Base-by-base conservation (phyloP, 257 asterid species). In the Leptodermis oblonga region DNA sequence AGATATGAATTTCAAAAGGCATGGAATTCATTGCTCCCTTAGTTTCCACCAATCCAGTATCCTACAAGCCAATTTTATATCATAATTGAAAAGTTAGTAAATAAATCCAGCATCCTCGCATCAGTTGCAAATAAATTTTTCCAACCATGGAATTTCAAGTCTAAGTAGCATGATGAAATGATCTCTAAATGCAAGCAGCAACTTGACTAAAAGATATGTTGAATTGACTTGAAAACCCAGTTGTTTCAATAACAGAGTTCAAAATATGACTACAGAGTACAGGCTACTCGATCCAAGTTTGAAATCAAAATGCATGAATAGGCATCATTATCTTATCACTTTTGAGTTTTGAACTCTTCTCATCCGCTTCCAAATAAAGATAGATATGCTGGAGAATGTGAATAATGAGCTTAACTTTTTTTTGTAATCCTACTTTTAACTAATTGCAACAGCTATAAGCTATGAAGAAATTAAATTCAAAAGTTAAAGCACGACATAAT, bases 11-110 rank as follows among this genome's bases (percentile, higher is more conserved):
- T n/a, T n/a, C n/a, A n/a, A n/a, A n/a, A n/a, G n/a, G n/a, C n/a
- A n/a, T n/a, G n/a, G n/a, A n/a, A n/a, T n/a, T n/a, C n/a, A n/a
- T n/a, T n/a, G n/a, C n/a, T n/a, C n/a, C n/a, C n/a, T n/a, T n/a
- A n/a, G n/a, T n/a, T n/a, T 52, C 99, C 97, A 69, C 90, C 87
- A 76, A 93, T 86, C 85, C 83, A 88, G 76, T 82, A 93, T 58
- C 99, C 99, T 93, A 88, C 75, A 80, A 67, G 18, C 74, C 33
- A 49, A 37, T 77, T 34, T 42, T 71, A 66, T 71, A 66, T 26
- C 28, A 2, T 9, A 1, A n/a, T 59, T 61, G 9, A 34, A 4
- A 17, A 15, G 45, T 6, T 20, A 51, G 58, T 51, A 0, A 1
- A n/a, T n/a, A n/a, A n/a, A n/a, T n/a, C n/a, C n/a, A n/a, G n/a